Evolutionary conservation across 1,139 yeast genomes (phyloP).

Genomic region (Yamadazyma triangularis): DNA sequence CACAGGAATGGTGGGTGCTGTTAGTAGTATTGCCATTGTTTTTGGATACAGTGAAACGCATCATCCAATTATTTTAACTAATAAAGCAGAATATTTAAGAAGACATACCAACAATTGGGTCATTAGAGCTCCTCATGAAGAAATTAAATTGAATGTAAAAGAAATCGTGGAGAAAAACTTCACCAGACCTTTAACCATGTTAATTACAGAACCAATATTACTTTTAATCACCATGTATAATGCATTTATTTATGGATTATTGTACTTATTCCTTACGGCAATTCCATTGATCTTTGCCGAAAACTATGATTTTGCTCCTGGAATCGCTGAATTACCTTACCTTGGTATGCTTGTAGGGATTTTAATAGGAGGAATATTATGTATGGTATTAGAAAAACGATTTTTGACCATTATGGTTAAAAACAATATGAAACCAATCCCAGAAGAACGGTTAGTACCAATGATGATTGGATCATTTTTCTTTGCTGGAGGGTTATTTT

Average conservation of each 20-base stretch:
- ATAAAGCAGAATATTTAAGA: conserved; percentile 59
- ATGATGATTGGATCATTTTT: conserved; percentile 65
- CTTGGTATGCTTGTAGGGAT: conserved; percentile 59
- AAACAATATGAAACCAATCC: conserved; percentile 59
- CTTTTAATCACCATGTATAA: conserved; percentile 67
- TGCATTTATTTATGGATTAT: conserved; percentile 79
- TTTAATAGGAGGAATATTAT: conserved; percentile 48
- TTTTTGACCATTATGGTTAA: conserved; percentile 21
- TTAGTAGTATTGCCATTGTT: conserved; percentile 23
- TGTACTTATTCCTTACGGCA: conserved; percentile 74
- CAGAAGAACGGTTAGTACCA: conserved; percentile 76
- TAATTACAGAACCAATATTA: conserved; percentile 69
- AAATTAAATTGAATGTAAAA: conserved; percentile 52
- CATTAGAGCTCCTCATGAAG: conserved; percentile 80
- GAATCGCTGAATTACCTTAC: conserved; percentile 62
- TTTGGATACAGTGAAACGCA: conserved; percentile 47
- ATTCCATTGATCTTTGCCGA: conserved; percentile 68
- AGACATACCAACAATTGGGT: conserved; percentile 67
- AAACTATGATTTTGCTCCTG: conserved; percentile 51
- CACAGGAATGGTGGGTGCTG: conserved; percentile 45
- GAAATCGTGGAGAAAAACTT: conserved; percentile 69
- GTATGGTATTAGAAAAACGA: conserved; percentile 24
- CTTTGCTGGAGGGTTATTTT: conserved; percentile 74
- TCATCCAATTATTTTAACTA: conserved; percentile 45
- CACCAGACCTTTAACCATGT: conserved; percentile 65